Evolutionary conservation across 306 rosid genomes (phyloP), one percentile per base, ranked within the genome.

Genomic region (Lablab purpureus): DNA sequence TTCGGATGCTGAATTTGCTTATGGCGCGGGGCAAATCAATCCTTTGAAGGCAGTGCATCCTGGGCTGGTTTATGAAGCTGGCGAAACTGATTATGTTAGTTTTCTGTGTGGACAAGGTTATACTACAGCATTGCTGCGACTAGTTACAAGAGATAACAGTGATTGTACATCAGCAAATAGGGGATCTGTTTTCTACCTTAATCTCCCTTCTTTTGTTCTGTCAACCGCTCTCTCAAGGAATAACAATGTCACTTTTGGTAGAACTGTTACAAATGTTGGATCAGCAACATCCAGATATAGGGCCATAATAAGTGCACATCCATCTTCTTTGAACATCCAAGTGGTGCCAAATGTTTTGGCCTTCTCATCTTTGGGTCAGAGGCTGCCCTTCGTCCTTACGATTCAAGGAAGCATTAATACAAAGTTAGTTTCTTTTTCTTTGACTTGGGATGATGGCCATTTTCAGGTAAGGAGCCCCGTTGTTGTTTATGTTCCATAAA

Each of bases 221-320:
- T 60, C 41, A n/a, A 60, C 67, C 15, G 1, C 6, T 13, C 67
- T 0, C 12, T 28, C 21, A 11, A 11, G 0, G 5, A 0, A 11
- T 1, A 11, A 43, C 1, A 7, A 4, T 14, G 51, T 46, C 14
- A 46, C 18, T 4, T 13, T 11, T 2, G 9, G 45, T 50, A 50
- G 68, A 62, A 62, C 45, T 17, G 68, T 62, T 1, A 30, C 45
- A 0, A 62, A 62, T 62, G 68, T 62, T 15, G 68, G 68, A 62
- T 62, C 40, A 8, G 12, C 3, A 32, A 62, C 12, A 13, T 62
- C 68, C 2, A 28, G 0, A 7, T 62, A 62, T 62, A 32, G 1
- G 3, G 68, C 46, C 2, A 32, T 0, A 17, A 8, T 62, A 30
- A 17, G 14, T 6, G 30, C 41, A 27, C 1, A 1, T 13, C 10